Conservation (phyloP, 139 green algal genomes). For the Ulvella scutata region DNA sequence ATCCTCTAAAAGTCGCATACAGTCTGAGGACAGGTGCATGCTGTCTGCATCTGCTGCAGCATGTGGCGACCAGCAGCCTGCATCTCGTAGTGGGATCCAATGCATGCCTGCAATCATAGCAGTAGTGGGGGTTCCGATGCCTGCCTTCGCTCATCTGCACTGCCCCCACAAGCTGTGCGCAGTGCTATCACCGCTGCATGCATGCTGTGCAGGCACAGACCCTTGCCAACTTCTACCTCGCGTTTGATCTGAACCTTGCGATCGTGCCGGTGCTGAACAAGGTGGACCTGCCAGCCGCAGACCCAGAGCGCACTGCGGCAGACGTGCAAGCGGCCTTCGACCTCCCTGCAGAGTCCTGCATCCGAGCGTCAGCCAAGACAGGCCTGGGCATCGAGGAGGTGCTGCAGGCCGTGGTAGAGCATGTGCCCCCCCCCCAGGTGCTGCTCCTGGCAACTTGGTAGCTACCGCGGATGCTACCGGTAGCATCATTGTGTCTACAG, state of each 20-base stretch:
- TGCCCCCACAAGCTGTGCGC: background rate
- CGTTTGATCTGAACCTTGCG: conserved; percentile 68
- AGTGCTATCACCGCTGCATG: background rate
- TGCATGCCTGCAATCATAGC: no score
- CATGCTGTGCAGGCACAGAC: conserved; percentile 48
- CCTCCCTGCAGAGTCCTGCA: conserved; percentile 17
- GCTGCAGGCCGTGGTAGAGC: conserved; percentile 58
- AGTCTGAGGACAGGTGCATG: background rate
- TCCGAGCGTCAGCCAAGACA: conserved; percentile 60
- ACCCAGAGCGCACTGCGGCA: conserved; percentile 41
- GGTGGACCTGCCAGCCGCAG: conserved; percentile 61
- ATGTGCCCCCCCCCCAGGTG: conserved; percentile 16
- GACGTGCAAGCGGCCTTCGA: conserved; percentile 62
- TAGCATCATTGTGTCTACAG: no score
- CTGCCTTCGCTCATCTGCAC: no score
- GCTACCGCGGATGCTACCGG: no score
- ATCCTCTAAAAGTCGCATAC: background rate
- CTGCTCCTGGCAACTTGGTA: no score
- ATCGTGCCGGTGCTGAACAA: conserved; percentile 91
- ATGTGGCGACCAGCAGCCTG: no score
- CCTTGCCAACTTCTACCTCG: conserved; percentile 86
- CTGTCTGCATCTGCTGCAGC: background rate
- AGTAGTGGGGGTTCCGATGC: no score
- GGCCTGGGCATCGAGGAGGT: conserved; percentile 39
- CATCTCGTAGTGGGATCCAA: no score